Base-by-base conservation (phyloP, 805 yeast genomes). In the Cyberlindnera suaveolens region DNA sequence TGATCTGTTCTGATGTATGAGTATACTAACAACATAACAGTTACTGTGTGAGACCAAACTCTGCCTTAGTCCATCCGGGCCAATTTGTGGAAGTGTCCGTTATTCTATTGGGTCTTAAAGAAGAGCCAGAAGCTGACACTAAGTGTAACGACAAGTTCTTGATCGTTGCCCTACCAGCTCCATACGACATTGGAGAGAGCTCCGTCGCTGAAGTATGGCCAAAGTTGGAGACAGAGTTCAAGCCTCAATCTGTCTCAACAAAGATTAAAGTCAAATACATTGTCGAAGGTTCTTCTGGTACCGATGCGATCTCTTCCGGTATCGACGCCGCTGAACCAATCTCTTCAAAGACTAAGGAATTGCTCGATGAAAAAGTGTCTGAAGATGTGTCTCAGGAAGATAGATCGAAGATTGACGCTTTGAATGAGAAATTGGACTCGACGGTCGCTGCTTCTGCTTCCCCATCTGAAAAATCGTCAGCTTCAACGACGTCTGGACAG, bases 41-140 rank as follows among this genome's bases (percentile, higher is more conserved):
- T 19, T 48, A 90, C 72, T 87, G 96, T 65, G 98, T 93, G 41
- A 83, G 96, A 68, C 99, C 99, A 49, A 93, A 90, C 64, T 91
- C 97, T 46, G 79, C 93, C 14, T 64, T 83, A 31, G 71, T 93
- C 44, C 72, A 71, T 26, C 90, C 98, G 13, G 93, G 95, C 31
- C 76, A 77, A 51, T 63, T 80, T 19, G 66, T 81, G 41, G 78
- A 84, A 43, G 85, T 93, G 41, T 77, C 90, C 38, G 82, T 93
- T 56, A 87, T 88, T 56, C 79, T 88, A 49, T 90, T 90, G 66
- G 96, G 96, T 14, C 72, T 85, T 53, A 68, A 80, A 42, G 79
- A 80, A 56, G 91, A 86, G 46, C 90, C 95, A 41, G 70, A 78
- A 3, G 65, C 77, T 39, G 88, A 80, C 58, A 78, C 74, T 67